These are phyloP conservation scores for Paramecium primaurelia DNA, from an alignment of 73 alveolate species.

Conservation along the genomic window DNA sequence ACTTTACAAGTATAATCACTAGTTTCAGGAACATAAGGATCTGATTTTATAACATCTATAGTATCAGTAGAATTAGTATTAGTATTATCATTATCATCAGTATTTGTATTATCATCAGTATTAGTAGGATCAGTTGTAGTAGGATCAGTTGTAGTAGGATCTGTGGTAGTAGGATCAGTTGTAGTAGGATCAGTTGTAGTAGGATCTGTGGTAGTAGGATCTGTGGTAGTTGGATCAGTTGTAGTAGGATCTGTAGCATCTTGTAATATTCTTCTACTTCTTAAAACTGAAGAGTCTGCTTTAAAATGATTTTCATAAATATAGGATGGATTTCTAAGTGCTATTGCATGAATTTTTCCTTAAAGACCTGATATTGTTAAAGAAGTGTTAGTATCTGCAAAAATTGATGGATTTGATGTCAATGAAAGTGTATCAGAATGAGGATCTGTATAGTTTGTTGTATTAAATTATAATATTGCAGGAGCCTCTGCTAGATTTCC, in stretches of 20 bases:
- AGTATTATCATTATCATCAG: background rate
- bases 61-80: background rate
- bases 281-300: background rate
- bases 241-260: background rate
- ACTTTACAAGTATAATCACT: background rate
- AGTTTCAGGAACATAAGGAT: background rate
- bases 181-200: background rate
- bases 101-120: background rate
- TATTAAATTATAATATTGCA: background rate
- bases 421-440: background rate
- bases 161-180: background rate
- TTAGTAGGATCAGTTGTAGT: background rate
- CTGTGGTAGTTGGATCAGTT: background rate
- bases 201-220: background rate
- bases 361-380: background rate
- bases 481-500: slow-evolving; percentile 19
- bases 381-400: slow-evolving; percentile 12
- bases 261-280: background rate
- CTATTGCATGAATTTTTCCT: background rate
- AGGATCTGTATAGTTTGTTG: background rate
- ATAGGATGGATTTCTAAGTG: background rate
- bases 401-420: background rate
- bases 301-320: background rate
- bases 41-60: background rate
- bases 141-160: background rate